Percentiles rank a stretch among this genome's conserved stretches.
Conservation (phyloP, 306 rosid genomes). For the Lagenaria siceraria region DNA sequence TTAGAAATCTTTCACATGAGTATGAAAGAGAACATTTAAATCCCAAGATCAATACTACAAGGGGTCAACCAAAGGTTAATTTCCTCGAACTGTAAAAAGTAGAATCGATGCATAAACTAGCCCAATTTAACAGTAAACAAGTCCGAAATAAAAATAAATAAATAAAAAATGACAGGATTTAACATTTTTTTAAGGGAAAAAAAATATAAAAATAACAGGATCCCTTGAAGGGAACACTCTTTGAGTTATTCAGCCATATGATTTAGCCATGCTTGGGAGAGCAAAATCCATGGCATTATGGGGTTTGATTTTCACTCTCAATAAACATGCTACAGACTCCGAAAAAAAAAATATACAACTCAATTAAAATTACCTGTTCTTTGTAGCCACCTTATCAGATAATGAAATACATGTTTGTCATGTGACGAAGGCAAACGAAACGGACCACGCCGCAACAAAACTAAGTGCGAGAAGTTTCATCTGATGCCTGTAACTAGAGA, state of each 20-base stretch:
- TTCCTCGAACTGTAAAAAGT: neutral
- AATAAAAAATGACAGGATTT: neutral
- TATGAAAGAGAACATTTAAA: neutral
- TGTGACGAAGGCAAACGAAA: conserved; percentile 19
- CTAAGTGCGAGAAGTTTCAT: conserved; percentile 13
- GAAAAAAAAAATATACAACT: conserved; percentile 75
- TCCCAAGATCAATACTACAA: neutral
- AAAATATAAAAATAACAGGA: conserved; percentile 40
- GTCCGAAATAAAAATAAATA: conserved; percentile 10
- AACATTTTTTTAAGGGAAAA: neutral
- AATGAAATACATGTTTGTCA: conserved; percentile 47
- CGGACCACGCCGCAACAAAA: conserved; percentile 1
- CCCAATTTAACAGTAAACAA: neutral
- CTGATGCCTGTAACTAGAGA: conserved; percentile 20
- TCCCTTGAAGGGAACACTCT: conserved; percentile 42
- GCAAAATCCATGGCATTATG: conserved; percentile 66
- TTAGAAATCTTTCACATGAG: neutral
- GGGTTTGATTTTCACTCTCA: conserved; percentile 20
- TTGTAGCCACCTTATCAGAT: conserved; percentile 48
- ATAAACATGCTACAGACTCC: conserved; percentile 51
- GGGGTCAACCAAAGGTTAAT: neutral
- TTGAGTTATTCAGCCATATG: conserved; percentile 28
- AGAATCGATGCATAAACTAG: neutral
- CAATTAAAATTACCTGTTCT: conserved; percentile 43
- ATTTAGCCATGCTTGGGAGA: conserved; percentile 28